Percentiles rank a stretch among this genome's conserved stretches.
These are phyloP conservation scores for Neonectria punicea DNA, from an alignment of 2,329 filamentous ascomycete genomes.

Conservation along the genomic window DNA sequence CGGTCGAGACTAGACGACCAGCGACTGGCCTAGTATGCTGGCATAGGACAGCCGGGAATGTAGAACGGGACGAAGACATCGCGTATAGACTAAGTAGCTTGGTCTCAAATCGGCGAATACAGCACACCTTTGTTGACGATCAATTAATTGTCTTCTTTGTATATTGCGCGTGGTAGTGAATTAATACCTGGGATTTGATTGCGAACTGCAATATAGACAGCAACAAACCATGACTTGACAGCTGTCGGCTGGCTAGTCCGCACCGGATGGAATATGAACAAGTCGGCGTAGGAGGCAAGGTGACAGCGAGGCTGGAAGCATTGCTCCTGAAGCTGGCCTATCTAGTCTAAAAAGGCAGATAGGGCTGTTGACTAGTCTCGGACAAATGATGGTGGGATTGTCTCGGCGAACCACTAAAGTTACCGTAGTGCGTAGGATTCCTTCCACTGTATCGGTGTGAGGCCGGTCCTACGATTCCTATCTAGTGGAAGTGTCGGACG, in stretches of 20 bases:
- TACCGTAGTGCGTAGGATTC: background rate
- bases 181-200: background rate
- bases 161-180: background rate
- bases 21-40: background rate
- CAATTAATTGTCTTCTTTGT: background rate
- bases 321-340: background rate
- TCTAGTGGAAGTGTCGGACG: conserved; percentile 6
- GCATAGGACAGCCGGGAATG: background rate
- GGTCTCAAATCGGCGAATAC: background rate
- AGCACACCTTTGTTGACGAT: background rate
- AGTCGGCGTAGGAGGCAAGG: background rate
- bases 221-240: background rate
- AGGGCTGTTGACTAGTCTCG: background rate
- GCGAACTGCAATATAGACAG: too few relatives aligned
- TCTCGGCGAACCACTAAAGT: background rate
- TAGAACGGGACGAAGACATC: background rate
- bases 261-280: background rate
- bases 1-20: background rate
- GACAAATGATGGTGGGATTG: conserved; percentile 5
- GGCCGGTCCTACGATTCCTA: conserved; percentile 22
- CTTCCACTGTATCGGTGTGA: conserved; percentile 18
- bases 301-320: background rate
- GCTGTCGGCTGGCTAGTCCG: background rate
- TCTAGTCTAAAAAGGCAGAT: background rate
- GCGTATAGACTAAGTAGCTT: background rate